Evolutionary conservation across 2,329 filamentous ascomycete genomes (phyloP).

Genomic region (Xylariaceae sp.): DNA sequence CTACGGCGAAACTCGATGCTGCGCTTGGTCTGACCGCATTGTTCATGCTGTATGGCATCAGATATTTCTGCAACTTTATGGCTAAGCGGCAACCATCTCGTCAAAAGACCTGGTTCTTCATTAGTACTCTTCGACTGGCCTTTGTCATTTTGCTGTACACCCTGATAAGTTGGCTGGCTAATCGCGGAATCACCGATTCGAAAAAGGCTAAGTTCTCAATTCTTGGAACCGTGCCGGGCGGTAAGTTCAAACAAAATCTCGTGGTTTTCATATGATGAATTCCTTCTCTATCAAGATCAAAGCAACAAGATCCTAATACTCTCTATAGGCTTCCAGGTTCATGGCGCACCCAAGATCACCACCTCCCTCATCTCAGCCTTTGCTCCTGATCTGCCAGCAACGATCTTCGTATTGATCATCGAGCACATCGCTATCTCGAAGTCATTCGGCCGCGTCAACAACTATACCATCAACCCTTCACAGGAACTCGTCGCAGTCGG

Average conservation of each 20-base stretch:
- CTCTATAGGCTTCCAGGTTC: slow-evolving; percentile 62
- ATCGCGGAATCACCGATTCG: slow-evolving; percentile 52
- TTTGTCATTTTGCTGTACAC: slow-evolving; percentile 82
- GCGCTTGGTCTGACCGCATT: slow-evolving; percentile 71
- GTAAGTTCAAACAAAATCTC: slow-evolving; percentile 34
- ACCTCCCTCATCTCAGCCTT: slow-evolving; percentile 60
- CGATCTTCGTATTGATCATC: slow-evolving; percentile 74
- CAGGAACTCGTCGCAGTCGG: slow-evolving; percentile 79
- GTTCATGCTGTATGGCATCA: slow-evolving; percentile 65
- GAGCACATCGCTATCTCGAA: slow-evolving; percentile 85
- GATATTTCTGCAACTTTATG: slow-evolving; percentile 58
- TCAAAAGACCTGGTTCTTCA: slow-evolving; percentile 73
- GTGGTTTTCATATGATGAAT: background rate
- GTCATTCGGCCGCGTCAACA: slow-evolving; percentile 75
- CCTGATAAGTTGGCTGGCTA: slow-evolving; percentile 70
- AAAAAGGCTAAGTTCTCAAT: slow-evolving; percentile 61
- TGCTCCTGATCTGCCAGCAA: slow-evolving; percentile 66
- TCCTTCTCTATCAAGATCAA: background rate
- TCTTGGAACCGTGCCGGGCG: slow-evolving; percentile 67
- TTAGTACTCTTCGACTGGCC: slow-evolving; percentile 72
- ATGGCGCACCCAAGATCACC: slow-evolving; percentile 63
- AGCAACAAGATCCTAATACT: background rate
- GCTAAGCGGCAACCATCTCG: slow-evolving; percentile 65
- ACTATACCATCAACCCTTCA: slow-evolving; percentile 75
- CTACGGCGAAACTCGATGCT: slow-evolving; percentile 60